Percentiles rank a stretch among this genome's conserved stretches.
Conservation (phyloP, 148 eudicot species). For the Rhododendron vialii region DNA sequence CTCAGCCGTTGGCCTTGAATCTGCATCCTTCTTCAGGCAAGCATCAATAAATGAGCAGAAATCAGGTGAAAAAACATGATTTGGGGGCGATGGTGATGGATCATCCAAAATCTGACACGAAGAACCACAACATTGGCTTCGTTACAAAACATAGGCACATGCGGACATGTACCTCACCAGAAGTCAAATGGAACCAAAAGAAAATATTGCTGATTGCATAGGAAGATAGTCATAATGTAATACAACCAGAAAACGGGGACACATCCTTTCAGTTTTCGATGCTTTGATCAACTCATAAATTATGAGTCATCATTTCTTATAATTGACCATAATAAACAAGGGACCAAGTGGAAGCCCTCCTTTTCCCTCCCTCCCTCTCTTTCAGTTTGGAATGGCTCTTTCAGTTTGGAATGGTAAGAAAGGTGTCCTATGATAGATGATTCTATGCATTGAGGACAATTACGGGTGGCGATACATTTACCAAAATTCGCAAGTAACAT, state of each 20-base stretch:
- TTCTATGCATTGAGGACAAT: neutral
- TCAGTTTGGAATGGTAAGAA: neutral
- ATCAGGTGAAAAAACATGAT: conserved; percentile 65
- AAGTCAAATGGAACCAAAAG: conserved; percentile 1
- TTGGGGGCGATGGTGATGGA: conserved; percentile 88
- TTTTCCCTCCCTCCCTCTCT: neutral
- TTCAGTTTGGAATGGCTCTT: neutral
- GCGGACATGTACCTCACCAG: neutral
- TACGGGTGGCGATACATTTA: neutral
- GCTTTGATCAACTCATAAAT: neutral
- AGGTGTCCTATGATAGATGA: neutral
- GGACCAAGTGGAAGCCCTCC: neutral
- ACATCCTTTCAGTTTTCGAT: neutral
- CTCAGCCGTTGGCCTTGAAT: conserved; percentile 85
- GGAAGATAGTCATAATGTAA: neutral
- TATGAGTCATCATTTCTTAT: no score
- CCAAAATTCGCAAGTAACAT: neutral
- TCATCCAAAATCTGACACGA: conserved; percentile 78
- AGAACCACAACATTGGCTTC: neutral
- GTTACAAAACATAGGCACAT: conserved; percentile 10
- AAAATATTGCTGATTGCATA: neutral
- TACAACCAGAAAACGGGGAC: neutral
- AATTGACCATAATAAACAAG: neutral
- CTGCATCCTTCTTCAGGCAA: conserved; percentile 80
- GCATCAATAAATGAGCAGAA: conserved; percentile 84